Percentiles rank a stretch among this genome's conserved stretches.
These are phyloP conservation scores for Triticum urartu DNA, from an alignment of 176 grass and related monocot genomes.

Conservation along the genomic window DNA sequence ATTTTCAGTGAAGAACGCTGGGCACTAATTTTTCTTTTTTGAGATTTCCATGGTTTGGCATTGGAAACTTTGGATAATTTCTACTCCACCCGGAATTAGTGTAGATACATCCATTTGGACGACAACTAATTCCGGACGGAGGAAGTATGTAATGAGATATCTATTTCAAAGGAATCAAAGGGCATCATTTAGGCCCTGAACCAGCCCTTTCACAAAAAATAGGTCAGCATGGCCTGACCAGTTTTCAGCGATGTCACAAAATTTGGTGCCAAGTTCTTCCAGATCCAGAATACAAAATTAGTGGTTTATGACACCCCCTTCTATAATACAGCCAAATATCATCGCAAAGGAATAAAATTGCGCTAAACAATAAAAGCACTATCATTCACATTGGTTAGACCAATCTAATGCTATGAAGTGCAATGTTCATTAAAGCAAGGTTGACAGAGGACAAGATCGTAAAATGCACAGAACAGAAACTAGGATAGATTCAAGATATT, in stretches of 20 bases:
- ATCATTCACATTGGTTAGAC: not conserved
- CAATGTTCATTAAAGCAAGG: slow-evolving; percentile 7
- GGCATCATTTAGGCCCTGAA: slow-evolving; percentile 6
- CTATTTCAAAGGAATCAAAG: not conserved
- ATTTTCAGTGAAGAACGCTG: not conserved
- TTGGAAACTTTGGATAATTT: not conserved
- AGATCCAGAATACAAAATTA: slow-evolving; percentile 17
- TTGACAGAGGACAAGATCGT: not conserved
- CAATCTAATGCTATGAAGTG: not conserved
- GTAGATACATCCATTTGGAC: no score
- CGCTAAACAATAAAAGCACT: not conserved
- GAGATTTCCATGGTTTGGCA: not conserved
- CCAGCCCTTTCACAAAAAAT: not conserved
- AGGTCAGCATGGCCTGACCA: not conserved
- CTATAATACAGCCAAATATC: not conserved
- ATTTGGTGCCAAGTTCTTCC: not conserved
- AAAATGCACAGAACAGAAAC: slow-evolving; percentile 1
- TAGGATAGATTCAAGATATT: not conserved
- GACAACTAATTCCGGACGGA: no score
- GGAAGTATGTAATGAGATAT: not conserved
- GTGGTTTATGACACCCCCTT: not conserved
- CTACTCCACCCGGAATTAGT: no score
- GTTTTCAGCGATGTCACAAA: not conserved
- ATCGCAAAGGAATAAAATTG: not conserved
- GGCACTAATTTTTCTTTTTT: not conserved